Base-by-base conservation (phyloP, 208 protist genomes). In the Trypanosoma lewisi region DNA sequence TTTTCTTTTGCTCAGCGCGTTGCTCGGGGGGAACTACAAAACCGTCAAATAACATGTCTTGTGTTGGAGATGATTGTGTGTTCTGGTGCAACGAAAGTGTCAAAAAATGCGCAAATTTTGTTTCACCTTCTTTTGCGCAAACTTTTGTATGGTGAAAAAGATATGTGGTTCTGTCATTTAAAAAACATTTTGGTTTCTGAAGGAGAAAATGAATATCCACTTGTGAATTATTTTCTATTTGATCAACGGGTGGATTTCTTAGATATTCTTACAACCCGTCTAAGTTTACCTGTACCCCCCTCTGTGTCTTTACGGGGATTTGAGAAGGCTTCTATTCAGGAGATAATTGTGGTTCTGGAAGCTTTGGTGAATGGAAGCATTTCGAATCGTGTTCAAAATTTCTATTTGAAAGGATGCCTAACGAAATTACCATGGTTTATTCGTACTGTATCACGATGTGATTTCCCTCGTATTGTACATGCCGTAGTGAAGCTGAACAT, bases 81-180 rank as follows among this genome's bases (percentile, higher is more conserved):
- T 16, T 63, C 28, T 63, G 59, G 53, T 30, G 30, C 39, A 44
- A 63, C 67, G 51, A 66, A 63, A 44, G 21, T 67, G 30, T 33
- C 51, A 41, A 73, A 73, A 60, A 73, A 73, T 63, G 67, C 67
- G 9, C 67, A 73, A 34, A 57, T 73, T 67, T 51, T 73, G 37
- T 34, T 56, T 63, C 59, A 73, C 37, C 30, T 73, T 2, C 52
- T 67, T 31, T 0, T 73, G 30, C 53, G 67, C 2, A 39, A 1
- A n/a, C 47, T 73, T 21, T 5, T 73, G 5, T 67, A 63, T 37
- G 41, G 53, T 17, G 60, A 44, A 56, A 17, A 19, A 9, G 60
- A 66, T 42, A 17, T 19, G 11, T 73, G 67, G 67, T 57, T 67
- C 16, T 33, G 42, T 52, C 21, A 17, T 30, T 9, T 16, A 23